These are phyloP conservation scores for Penicillium odoratum DNA, from an alignment of 495 filamentous ascomycete species.

Conservation along the genomic window DNA sequence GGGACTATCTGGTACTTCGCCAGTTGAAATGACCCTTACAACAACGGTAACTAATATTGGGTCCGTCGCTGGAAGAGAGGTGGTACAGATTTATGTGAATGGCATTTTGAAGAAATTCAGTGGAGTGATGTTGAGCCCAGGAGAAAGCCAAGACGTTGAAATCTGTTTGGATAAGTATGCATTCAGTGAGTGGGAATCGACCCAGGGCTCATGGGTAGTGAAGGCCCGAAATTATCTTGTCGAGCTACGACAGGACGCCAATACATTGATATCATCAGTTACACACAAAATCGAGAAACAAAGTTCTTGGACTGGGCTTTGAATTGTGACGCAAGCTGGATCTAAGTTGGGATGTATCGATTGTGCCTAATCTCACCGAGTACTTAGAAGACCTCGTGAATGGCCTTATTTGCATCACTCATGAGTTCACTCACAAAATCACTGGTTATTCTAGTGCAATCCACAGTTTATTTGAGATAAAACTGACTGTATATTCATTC, in stretches of 20 bases:
- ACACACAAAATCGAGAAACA: neutral
- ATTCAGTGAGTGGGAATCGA: conserved; percentile 7
- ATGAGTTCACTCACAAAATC: too few relatives aligned
- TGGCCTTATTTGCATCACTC: too few relatives aligned
- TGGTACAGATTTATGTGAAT: neutral
- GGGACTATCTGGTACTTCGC: neutral
- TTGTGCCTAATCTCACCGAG: too few relatives aligned
- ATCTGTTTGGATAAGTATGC: conserved; percentile 10
- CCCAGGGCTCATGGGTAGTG: neutral
- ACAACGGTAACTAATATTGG: conserved; percentile 1
- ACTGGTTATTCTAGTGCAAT: too few relatives aligned
- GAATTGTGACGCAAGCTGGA: too few relatives aligned
- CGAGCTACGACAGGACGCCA: neutral
- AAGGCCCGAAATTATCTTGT: neutral
- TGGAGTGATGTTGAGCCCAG: neutral
- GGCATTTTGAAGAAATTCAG: neutral
- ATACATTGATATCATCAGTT: neutral
- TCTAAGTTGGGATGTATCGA: too few relatives aligned
- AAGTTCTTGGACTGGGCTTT: neutral
- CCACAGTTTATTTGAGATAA: too few relatives aligned
- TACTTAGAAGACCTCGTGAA: too few relatives aligned
- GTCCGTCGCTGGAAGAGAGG: neutral
- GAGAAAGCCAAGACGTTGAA: conserved; percentile 1
- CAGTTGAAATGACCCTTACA: neutral
- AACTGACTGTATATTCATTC: too few relatives aligned